phyloP scores from a whole-genome alignment of 768 basidiomycete species.

The Epithele typhae region DNA sequence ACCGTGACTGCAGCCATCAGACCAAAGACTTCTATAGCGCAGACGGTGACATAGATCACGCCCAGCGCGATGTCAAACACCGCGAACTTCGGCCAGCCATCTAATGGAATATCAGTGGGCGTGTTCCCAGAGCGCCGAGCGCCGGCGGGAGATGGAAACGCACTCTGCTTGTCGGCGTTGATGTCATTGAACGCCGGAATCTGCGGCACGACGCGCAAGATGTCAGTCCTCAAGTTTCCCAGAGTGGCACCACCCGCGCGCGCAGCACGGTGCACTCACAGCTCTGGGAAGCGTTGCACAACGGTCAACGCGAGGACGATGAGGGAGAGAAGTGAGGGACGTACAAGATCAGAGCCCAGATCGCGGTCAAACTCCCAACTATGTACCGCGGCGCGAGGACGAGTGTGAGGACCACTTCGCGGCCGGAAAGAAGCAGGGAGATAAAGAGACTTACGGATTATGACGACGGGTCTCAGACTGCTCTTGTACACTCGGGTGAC shows the following conservation, averaged over 20 bases:
- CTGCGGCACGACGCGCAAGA: conserved; percentile 28
- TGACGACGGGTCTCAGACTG: conserved; percentile 60
- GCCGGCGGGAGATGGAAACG: conserved; percentile 19
- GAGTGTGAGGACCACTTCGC: no score
- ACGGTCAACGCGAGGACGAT: conserved; percentile 13
- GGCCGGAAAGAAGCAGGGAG: no score
- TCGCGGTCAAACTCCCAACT: conserved; percentile 41
- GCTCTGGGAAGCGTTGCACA: conserved; percentile 25
- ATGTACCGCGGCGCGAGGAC: neutral
- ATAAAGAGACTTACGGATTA: conserved; percentile 26
- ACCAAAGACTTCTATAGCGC: conserved; percentile 54
- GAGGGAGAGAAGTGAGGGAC: conserved; percentile 22
- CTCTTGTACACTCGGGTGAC: conserved; percentile 49
- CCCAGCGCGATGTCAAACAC: conserved; percentile 59
- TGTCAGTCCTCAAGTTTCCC: neutral
- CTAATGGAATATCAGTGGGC: conserved; percentile 27
- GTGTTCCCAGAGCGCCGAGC: neutral
- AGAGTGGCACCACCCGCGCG: neutral
- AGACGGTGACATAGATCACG: conserved; percentile 46
- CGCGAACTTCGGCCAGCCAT: conserved; percentile 40
- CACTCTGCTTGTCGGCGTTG: conserved; percentile 43
- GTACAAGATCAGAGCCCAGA: conserved; percentile 66
- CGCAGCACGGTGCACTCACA: conserved; percentile 4
- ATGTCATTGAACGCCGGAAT: conserved; percentile 60
- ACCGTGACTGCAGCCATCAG: conserved; percentile 47